Percentiles rank a stretch among this genome's conserved stretches.
These are phyloP conservation scores for Alternaria novae-zelandiae DNA, from an alignment of 2,329 filamentous ascomycete genomes.

Conservation along the genomic window DNA sequence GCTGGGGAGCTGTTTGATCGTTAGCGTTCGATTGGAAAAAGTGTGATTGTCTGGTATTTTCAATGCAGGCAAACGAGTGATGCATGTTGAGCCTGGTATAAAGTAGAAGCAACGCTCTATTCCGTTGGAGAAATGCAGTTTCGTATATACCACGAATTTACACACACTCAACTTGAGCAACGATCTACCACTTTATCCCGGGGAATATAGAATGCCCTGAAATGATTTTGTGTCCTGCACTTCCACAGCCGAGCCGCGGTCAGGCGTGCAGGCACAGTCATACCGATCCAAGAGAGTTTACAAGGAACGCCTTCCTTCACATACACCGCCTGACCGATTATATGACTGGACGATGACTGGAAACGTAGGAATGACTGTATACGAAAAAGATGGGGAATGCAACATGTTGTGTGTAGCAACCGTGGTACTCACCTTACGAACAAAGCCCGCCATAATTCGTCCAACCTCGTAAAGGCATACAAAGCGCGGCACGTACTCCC, in stretches of 20 bases:
- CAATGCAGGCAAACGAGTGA: not conserved
- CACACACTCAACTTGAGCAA: not conserved
- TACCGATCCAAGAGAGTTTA: conserved; percentile 1
- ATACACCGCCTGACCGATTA: conserved; percentile 1
- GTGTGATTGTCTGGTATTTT: not conserved
- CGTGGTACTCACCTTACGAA: conserved; percentile 77
- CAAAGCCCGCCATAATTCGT: conserved; percentile 87
- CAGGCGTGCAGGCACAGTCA: conserved; percentile 10
- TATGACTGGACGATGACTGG: not conserved
- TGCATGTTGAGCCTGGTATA: not conserved
- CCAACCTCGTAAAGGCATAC: conserved; percentile 81
- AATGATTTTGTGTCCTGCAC: not conserved
- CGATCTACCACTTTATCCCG: not conserved
- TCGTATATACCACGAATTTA: not conserved
- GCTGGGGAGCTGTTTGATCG: conserved; percentile 50
- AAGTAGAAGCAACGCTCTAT: not conserved
- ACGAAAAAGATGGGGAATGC: conserved; percentile 3
- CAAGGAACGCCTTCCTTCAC: not conserved
- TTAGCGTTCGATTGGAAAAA: not conserved
- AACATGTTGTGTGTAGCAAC: conserved; percentile 3
- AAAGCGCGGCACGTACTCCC: conserved; percentile 83
- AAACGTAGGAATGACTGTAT: conserved; percentile 2
- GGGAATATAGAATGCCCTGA: not conserved
- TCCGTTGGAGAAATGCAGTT: not conserved
- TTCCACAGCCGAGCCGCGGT: not conserved